Base-by-base conservation (phyloP, 225 moss, liverwort and hornwort species). In the Neckera pumila region DNA sequence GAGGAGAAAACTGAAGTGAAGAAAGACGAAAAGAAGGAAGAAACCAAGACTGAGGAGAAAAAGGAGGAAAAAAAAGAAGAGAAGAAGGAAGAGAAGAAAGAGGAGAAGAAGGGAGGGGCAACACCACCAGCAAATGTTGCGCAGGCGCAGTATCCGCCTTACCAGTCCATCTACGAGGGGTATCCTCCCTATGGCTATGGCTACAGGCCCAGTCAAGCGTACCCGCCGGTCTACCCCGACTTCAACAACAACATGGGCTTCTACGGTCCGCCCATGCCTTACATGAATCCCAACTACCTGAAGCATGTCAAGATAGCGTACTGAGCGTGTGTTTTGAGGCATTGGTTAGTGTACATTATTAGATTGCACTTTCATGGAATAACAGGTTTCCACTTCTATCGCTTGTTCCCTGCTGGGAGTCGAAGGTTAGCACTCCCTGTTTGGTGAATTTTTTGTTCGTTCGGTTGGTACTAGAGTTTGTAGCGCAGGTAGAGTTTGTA, bases 241-340 rank as follows among this genome's bases (percentile, higher is more conserved):
- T 81, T 42, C 60, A 58, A 89, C 89, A 81, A 79, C 82, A 69
- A 85, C 82, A 89, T 86, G 89, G 89, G 78, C 59, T 86, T 42
- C 84, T 91, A 71, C 62, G 89, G 88, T 8, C 88, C 89, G 17
- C 93, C 80, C 58, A 40, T 90, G 33, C 89, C 86, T 21, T 92
- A 85, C 89, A 66, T 91, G 67, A 93, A 93, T 62, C 92, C 92
- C 65, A 93, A 93, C 86, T 92, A 93, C 71, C 86, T 93, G 59
- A 93, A 92, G 90, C 93, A 92, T 31, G 92, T 93, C 58, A 92
- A 90, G 82, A 93, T 92, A 17, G 91, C 91, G 9, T 93, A 93
- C 79, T 92, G 74, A 90, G 60, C 36, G 53, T 43, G 36, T 77
- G 45, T 59, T 47, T 45, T 53, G 53, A 66, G 66, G 66, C 77